These are phyloP conservation scores for Exophiala oligosperma DNA, from an alignment of 2,329 filamentous ascomycete genomes.

Conservation along the genomic window DNA sequence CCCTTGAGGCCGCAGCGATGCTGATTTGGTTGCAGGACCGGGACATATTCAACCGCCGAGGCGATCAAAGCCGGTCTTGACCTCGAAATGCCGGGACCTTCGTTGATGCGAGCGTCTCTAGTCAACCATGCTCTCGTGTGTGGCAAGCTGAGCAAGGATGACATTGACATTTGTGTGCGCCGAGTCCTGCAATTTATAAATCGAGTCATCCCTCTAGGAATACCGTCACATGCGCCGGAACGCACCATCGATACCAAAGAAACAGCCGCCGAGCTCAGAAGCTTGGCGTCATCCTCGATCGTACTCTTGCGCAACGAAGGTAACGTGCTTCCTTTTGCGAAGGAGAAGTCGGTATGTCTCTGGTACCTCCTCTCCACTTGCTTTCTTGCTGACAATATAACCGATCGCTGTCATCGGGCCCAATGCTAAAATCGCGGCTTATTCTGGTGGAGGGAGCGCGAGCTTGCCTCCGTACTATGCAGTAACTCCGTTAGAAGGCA, in stretches of 20 bases:
- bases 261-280: conserved; percentile 61
- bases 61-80: conserved; percentile 48
- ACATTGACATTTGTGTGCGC: conserved; percentile 59
- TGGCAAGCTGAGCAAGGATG: conserved; percentile 57
- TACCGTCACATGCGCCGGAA: conserved; percentile 58
- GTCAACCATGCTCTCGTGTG: conserved; percentile 49
- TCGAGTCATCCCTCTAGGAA: conserved; percentile 48
- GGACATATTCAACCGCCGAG: conserved; percentile 46
- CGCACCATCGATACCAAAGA: conserved; percentile 59
- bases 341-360: conserved; percentile 39
- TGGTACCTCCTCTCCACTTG: neutral
- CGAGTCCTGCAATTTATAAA: conserved; percentile 44
- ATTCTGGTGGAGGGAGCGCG: conserved; percentile 66
- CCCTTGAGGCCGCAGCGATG: neutral
- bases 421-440: conserved; percentile 49
- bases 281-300: conserved; percentile 66
- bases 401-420: conserved; percentile 54
- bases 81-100: conserved; percentile 50
- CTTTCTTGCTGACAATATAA: neutral
- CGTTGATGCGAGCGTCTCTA: conserved; percentile 41
- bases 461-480: conserved; percentile 49
- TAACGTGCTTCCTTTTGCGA: conserved; percentile 63
- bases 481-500: conserved; percentile 42
- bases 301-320: conserved; percentile 69
- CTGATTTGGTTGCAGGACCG: conserved; percentile 37